Evolutionary conservation across 1,284 basidiomycete genomes (phyloP).

Genomic region (Cystobasidium pallidum): DNA sequence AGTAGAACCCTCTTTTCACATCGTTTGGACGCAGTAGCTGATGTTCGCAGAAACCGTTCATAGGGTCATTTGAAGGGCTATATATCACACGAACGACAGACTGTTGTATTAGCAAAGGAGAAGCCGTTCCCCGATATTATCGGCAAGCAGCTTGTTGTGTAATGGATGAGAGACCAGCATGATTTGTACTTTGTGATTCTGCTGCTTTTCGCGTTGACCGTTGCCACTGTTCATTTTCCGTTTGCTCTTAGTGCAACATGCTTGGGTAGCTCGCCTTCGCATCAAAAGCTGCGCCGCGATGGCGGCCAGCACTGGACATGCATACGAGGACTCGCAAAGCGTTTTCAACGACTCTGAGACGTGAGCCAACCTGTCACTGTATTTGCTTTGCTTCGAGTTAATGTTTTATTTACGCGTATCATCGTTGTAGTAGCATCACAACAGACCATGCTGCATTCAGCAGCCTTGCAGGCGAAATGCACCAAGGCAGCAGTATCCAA

Average conservation of each 20-base stretch:
- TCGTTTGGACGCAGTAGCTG: no score
- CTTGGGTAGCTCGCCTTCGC: neutral
- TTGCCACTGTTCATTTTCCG: neutral
- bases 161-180: neutral
- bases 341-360: neutral
- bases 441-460: neutral
- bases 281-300: slow-evolving; percentile 7
- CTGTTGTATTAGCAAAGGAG: slow-evolving; percentile 80
- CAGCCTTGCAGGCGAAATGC: neutral
- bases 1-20: no score
- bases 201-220: neutral
- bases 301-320: slow-evolving; percentile 4
- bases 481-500: neutral
- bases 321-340: neutral
- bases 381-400: neutral
- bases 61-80: slow-evolving; percentile 87
- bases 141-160: slow-evolving; percentile 18
- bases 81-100: slow-evolving; percentile 91
- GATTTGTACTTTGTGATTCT: neutral
- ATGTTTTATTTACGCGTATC: slow-evolving; percentile 2
- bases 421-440: neutral
- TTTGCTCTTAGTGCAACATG: neutral
- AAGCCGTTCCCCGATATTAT: slow-evolving; percentile 74
- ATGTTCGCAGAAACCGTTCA: neutral
- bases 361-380: neutral